Evolutionary conservation across 2,329 filamentous ascomycete genomes (phyloP).

Genomic region (Colletotrichum destructivum): DNA sequence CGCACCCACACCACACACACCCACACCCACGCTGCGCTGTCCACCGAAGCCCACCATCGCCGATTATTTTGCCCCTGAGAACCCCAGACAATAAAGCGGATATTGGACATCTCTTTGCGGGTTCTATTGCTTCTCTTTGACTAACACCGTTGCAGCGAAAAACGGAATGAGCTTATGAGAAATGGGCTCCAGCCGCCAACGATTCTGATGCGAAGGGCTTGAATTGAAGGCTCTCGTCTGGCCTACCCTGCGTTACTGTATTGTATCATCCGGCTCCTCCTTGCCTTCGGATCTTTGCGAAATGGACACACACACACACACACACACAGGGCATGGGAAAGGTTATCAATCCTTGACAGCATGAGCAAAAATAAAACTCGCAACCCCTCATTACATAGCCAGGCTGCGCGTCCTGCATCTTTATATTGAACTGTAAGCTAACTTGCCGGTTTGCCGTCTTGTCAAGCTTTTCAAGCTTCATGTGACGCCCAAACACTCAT

Average conservation of each 20-base stretch:
- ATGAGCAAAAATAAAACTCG: background rate
- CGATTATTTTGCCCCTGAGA: background rate
- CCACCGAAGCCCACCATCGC: background rate
- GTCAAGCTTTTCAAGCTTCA: conserved; percentile 23
- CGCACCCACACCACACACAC: no score
- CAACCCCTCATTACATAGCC: background rate
- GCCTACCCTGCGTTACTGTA: background rate
- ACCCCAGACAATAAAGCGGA: background rate
- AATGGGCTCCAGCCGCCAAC: background rate
- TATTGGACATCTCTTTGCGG: background rate
- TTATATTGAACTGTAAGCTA: background rate
- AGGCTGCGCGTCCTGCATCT: conserved; percentile 7
- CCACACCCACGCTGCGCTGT: no score
- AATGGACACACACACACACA: no score
- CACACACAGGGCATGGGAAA: background rate
- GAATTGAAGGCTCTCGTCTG: background rate
- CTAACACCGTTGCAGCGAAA: background rate
- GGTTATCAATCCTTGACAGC: background rate
- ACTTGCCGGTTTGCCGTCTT: background rate
- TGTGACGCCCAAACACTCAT: background rate
- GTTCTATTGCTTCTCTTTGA: background rate
- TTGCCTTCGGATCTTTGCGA: conserved; percentile 10
- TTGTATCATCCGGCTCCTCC: background rate
- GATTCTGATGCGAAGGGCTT: background rate
- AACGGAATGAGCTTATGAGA: background rate